Conservation (phyloP, 305 asterid species). For the Fraxinus latifolia region DNA sequence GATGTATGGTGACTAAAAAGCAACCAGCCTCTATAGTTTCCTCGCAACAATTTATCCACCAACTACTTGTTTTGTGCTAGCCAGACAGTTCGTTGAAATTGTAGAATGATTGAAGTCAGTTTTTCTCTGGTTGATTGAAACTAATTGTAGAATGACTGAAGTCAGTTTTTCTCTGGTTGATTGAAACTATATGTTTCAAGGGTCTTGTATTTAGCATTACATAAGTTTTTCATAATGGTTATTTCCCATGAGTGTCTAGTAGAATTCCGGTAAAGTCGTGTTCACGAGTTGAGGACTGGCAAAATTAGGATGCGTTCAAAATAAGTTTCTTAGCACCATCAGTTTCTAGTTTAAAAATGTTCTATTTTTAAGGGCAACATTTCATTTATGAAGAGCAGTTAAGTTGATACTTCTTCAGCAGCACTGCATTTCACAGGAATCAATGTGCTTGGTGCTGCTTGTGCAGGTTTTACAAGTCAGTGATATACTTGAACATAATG, state of each 20-base stretch:
- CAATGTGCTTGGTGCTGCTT: constrained; percentile 30
- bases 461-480: constrained; percentile 94
- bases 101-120: constrained; percentile 2
- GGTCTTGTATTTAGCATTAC: background rate
- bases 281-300: background rate
- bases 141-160: constrained; percentile 7
- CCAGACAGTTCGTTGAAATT: constrained; percentile 4
- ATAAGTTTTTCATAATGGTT: background rate
- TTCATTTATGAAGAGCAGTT: background rate
- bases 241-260: background rate
- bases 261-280: background rate
- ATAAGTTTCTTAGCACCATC: background rate
- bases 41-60: background rate
- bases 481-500: constrained; percentile 85
- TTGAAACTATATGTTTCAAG: background rate
- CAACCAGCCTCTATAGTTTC: background rate
- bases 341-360: background rate
- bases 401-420: constrained; percentile 20
- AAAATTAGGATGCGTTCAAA: constrained; percentile 9
- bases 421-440: constrained; percentile 18
- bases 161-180: constrained; percentile 15
- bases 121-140: constrained; percentile 20
- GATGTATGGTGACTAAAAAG: background rate
- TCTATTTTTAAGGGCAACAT: background rate
- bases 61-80: background rate